phyloP scores from a whole-genome alignment of 148 eudicot genomes.

The Pharnaceum exiguum region DNA sequence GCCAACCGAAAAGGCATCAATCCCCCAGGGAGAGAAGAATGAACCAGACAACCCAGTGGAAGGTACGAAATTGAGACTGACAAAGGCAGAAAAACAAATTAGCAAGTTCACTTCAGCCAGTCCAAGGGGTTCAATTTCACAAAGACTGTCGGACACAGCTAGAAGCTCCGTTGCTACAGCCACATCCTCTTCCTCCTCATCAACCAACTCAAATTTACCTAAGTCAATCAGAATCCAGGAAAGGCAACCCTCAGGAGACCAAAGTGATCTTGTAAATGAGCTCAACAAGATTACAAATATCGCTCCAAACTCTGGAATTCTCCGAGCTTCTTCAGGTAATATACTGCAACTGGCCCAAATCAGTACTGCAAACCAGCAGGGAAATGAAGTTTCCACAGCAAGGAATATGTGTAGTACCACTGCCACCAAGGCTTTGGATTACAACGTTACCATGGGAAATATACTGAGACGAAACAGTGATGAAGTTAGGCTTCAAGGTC shows the following conservation, averaged over 20 bases:
- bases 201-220: constrained; percentile 13
- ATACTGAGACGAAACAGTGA: constrained; percentile 25
- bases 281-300: constrained; percentile 20
- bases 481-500: constrained; percentile 13
- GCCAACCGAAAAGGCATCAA: not conserved
- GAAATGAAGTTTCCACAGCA: not conserved
- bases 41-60: constrained; percentile 6
- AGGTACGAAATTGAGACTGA: not conserved
- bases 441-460: constrained; percentile 19
- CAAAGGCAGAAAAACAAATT: constrained; percentile 11
- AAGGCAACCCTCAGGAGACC: constrained; percentile 6
- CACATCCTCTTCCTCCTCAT: constrained; percentile 23
- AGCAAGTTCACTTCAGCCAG: constrained; percentile 7
- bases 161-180: constrained; percentile 23
- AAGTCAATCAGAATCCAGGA: constrained; percentile 18
- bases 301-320: constrained; percentile 15
- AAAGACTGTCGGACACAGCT: constrained; percentile 24
- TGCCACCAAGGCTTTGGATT: constrained; percentile 9
- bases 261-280: constrained; percentile 23
- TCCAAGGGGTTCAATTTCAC: constrained; percentile 23
- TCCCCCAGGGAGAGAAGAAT: not conserved
- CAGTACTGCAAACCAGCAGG: constrained; percentile 34
- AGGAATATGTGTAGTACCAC: constrained; percentile 8
- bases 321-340: constrained; percentile 42
- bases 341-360: constrained; percentile 39